Percentiles rank a stretch among this genome's conserved stretches.
These are phyloP conservation scores for Iris macrosiphon DNA, from an alignment of 106 monocot genomes.

Conservation along the genomic window DNA sequence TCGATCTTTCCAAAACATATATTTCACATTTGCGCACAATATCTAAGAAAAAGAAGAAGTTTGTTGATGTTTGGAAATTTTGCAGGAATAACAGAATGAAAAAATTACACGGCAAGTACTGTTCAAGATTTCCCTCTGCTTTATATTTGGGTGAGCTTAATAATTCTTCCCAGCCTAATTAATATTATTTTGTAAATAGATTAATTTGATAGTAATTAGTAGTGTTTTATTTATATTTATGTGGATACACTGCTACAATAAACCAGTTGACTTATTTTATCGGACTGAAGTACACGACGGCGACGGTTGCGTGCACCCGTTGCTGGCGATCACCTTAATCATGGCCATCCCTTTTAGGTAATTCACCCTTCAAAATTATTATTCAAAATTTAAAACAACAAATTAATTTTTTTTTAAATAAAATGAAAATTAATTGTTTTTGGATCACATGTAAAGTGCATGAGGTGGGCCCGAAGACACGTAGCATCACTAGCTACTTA, in stretches of 20 bases:
- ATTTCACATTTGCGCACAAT: not conserved
- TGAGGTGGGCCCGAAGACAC: no score
- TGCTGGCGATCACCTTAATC: constrained; percentile 80
- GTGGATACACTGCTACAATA: constrained; percentile 46
- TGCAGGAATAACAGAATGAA: constrained; percentile 40
- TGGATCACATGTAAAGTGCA: no score
- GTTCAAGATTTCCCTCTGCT: constrained; percentile 69
- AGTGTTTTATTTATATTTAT: constrained; percentile 2
- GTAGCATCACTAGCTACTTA: no score
- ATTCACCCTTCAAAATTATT: no score
- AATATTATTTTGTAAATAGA: not conserved
- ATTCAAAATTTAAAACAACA: no score
- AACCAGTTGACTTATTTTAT: constrained; percentile 72
- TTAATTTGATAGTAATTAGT: not conserved
- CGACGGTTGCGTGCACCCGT: constrained; percentile 71
- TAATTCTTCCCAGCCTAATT: not conserved
- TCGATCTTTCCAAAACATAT: no score
- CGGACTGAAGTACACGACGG: constrained; percentile 69
- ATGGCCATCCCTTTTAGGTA: constrained; percentile 71
- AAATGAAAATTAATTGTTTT: not conserved
- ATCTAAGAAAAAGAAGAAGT: no score
- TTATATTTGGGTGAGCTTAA: constrained; percentile 64
- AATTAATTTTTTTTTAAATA: no score
- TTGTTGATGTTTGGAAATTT: no score
- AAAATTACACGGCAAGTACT: constrained; percentile 33